Evolutionary conservation across 2,329 filamentous ascomycete species (phyloP).

Genomic region (Pseudofabraea citricarpa): DNA sequence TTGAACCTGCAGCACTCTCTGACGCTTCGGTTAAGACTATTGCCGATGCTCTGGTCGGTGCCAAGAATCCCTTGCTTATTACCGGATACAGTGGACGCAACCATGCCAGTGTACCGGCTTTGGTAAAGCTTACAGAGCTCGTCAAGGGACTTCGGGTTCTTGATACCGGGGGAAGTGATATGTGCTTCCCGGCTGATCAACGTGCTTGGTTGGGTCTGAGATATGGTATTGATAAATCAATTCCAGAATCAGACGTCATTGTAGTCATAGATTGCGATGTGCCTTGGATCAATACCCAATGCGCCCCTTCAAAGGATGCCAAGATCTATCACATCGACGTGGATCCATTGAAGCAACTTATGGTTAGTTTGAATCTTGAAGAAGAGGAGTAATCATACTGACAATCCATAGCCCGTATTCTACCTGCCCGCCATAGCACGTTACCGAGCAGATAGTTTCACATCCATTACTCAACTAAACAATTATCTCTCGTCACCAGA

Average conservation of each 20-base stretch:
- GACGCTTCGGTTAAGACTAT: slow-evolving; percentile 51
- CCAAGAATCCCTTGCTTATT: slow-evolving; percentile 63
- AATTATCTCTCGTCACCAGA: slow-evolving; percentile 48
- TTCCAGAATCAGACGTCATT: slow-evolving; percentile 77
- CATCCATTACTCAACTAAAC: slow-evolving; percentile 65
- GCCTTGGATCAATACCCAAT: slow-evolving; percentile 83
- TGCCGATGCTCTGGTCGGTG: slow-evolving; percentile 52
- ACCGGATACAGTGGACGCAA: slow-evolving; percentile 71
- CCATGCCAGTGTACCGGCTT: slow-evolving; percentile 51
- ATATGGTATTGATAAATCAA: slow-evolving; percentile 68
- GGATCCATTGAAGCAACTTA: slow-evolving; percentile 57
- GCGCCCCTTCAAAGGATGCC: slow-evolving; percentile 46
- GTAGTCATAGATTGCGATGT: slow-evolving; percentile 82
- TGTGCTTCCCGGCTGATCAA: slow-evolving; percentile 74
- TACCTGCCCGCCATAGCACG: slow-evolving; percentile 63
- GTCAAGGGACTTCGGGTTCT: slow-evolving; percentile 67
- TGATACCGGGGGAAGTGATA: slow-evolving; percentile 73
- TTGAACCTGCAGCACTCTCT: slow-evolving; percentile 53
- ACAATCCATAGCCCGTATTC: slow-evolving; percentile 49
- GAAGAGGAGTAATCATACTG: too few species aligned
- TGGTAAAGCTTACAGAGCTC: slow-evolving; percentile 63
- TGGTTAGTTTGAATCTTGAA: too few species aligned
- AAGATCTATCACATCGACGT: slow-evolving; percentile 61
- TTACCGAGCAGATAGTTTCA: slow-evolving; percentile 61
- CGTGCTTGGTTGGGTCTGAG: slow-evolving; percentile 64